phyloP scores from a whole-genome alignment of 768 basidiomycete species.

The Cystofilobasidium capitatum region DNA sequence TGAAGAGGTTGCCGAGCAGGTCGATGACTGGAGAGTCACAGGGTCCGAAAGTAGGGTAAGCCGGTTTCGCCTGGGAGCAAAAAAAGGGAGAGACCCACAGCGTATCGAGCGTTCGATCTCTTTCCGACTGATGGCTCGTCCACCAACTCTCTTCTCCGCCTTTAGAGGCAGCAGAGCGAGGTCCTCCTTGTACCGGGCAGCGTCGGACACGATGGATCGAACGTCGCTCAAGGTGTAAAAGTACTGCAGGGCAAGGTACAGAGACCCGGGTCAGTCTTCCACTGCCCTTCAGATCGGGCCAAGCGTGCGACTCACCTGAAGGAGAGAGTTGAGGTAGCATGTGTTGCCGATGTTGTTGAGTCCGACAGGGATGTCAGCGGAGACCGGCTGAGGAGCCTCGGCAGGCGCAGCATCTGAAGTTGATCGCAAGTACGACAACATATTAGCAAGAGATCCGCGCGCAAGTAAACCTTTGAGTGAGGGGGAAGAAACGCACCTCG shows the following conservation, averaged over 20 bases:
- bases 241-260: conserved; percentile 49
- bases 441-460: not conserved
- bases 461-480: conserved; percentile 1
- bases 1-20: conserved; percentile 70
- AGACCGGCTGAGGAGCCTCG: conserved; percentile 21
- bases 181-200: conserved; percentile 68
- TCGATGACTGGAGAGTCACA: conserved; percentile 53
- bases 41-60: not conserved
- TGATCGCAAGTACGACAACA: conserved; percentile 33
- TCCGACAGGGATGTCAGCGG: conserved; percentile 63
- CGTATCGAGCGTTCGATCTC: conserved; percentile 76
- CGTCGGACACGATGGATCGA: conserved; percentile 57
- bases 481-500: conserved; percentile 54
- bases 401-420: not conserved
- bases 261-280: not conserved
- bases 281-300: not conserved
- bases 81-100: conserved; percentile 48
- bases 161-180: not conserved
- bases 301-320: conserved; percentile 48
- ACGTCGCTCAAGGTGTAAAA: conserved; percentile 93
- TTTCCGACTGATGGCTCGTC: conserved; percentile 64
- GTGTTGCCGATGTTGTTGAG: conserved; percentile 83
- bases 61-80: not conserved
- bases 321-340: conserved; percentile 66
- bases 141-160: conserved; percentile 69